These are phyloP conservation scores for Pezicula carpinea DNA, from an alignment of 2,329 filamentous ascomycete genomes.

Conservation along the genomic window DNA sequence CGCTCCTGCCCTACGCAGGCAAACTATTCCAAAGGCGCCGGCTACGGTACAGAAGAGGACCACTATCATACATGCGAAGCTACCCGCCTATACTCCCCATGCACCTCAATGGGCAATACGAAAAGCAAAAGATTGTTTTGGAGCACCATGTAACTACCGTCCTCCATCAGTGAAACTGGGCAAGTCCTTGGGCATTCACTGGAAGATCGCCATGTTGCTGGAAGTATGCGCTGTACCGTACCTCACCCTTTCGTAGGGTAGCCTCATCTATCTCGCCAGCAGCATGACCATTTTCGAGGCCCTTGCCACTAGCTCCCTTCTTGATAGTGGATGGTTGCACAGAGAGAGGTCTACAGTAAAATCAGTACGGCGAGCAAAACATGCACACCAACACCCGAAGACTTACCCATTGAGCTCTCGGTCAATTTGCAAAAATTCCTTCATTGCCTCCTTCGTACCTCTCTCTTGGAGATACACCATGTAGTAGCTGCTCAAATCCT, in stretches of 20 bases:
- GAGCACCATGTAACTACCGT: too few species aligned
- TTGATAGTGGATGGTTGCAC: conserved; percentile 33
- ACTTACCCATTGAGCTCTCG: conserved; percentile 79
- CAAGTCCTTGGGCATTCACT: conserved; percentile 22
- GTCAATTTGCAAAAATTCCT: conserved; percentile 79
- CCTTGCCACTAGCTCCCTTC: conserved; percentile 31
- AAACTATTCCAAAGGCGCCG: too few species aligned
- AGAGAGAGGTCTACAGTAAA: conserved; percentile 34
- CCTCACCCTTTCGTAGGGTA: conserved; percentile 37
- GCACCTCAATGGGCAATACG: too few species aligned
- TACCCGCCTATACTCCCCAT: too few species aligned
- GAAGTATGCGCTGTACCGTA: conserved; percentile 39
- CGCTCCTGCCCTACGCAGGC: too few species aligned
- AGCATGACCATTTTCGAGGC: conserved; percentile 37
- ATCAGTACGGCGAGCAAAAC: conserved; percentile 11
- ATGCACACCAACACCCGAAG: not conserved
- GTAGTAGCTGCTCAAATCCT: conserved; percentile 73
- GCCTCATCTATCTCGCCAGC: conserved; percentile 37
- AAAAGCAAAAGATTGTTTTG: too few species aligned
- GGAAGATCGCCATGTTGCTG: conserved; percentile 25
- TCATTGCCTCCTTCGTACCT: conserved; percentile 77
- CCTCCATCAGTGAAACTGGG: conserved; percentile 19
- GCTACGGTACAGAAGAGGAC: too few species aligned
- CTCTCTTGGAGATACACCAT: conserved; percentile 79
- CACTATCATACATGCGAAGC: too few species aligned